Evolutionary conservation across 2,329 filamentous ascomycete genomes (phyloP), one percentile per base, ranked within the genome.

Genomic region (Penicillium sp.): DNA sequence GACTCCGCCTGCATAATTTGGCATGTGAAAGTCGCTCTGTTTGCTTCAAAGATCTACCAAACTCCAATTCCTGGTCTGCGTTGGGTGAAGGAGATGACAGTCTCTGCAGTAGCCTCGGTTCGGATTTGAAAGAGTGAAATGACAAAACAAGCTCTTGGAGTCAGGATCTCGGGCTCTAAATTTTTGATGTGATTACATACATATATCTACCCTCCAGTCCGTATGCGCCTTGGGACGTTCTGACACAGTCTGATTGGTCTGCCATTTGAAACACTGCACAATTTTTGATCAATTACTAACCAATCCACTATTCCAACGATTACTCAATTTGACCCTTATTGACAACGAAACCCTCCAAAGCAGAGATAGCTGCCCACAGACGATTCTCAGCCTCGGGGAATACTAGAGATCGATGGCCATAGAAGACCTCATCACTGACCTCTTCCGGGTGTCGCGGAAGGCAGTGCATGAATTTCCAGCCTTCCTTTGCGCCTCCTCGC

Each of bases 401-500:
- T 4, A 98, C 95, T 29, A 99, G 82, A 45, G 91, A 96, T 71
- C 90, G 86, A 0, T 87, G 84, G 52, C 91, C 89, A 78, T 98
- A 97, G 75, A 99, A 98, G 1, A 99, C 93, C 73, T 95, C 93
- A 72, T 99, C 94, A 61, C 86, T 88, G 38, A 99, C 95, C 81
- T 99, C 95, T 77, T 99, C 94, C 0, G 87, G 86, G 75, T 99
- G 93, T 65, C 95, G 87, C 15, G 95, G 95, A 62, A 99, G 80
- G 76, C 95, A 99, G 82, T 99, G 95, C 95, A 99, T 97, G 77
- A 99, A 99, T 78, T 92, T 93, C 95, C 95, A 99, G 66, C 86
- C 86, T 15, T 90, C 84, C 76, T 95, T 96, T 47, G 95, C 95
- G 21, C 92, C 93, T 48, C 93, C 93, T 54, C 89, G 85, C 78